Evolutionary conservation across 2,329 filamentous ascomycete genomes (phyloP).

Genomic region (Fusarium transvaalense): DNA sequence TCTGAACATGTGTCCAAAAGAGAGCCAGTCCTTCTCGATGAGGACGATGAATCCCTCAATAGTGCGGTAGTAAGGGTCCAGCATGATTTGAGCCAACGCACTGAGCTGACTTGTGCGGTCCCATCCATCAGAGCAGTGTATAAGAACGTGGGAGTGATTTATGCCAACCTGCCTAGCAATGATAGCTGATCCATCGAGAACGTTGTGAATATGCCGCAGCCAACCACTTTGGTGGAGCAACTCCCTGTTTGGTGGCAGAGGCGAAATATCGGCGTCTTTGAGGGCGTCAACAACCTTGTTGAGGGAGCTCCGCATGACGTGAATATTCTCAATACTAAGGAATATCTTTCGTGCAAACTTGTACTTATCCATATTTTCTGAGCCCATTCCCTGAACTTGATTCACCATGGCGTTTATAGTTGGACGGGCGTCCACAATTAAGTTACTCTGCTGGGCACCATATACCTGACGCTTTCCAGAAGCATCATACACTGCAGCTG

Average conservation of each 20-base stretch:
- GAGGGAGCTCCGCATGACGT: conserved; percentile 94
- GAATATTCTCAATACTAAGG: conserved; percentile 97
- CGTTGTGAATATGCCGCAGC: conserved; percentile 87
- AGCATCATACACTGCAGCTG: conserved; percentile 62
- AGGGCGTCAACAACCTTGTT: conserved; percentile 88
- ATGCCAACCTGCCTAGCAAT: conserved; percentile 91
- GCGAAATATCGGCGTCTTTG: conserved; percentile 91
- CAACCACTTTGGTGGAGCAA: conserved; percentile 86
- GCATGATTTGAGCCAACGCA: conserved; percentile 89
- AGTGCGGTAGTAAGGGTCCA: conserved; percentile 95
- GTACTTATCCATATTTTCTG: conserved; percentile 98
- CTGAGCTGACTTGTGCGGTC: conserved; percentile 96
- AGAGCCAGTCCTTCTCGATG: conserved; percentile 97
- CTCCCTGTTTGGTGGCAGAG: conserved; percentile 84
- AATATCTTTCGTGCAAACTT: conserved; percentile 91
- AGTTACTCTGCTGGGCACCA: conserved; percentile 90
- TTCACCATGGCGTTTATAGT: conserved; percentile 95
- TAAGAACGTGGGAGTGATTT: conserved; percentile 92
- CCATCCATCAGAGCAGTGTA: conserved; percentile 99
- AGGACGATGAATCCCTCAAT: conserved; percentile 94
- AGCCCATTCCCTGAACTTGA: conserved; percentile 91
- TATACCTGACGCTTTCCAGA: conserved; percentile 77
- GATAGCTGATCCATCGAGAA: conserved; percentile 85
- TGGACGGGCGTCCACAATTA: conserved; percentile 95
- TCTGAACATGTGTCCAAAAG: conserved; percentile 97